Conservation (phyloP, 257 asterid species). For the Penstemon eatonii region DNA sequence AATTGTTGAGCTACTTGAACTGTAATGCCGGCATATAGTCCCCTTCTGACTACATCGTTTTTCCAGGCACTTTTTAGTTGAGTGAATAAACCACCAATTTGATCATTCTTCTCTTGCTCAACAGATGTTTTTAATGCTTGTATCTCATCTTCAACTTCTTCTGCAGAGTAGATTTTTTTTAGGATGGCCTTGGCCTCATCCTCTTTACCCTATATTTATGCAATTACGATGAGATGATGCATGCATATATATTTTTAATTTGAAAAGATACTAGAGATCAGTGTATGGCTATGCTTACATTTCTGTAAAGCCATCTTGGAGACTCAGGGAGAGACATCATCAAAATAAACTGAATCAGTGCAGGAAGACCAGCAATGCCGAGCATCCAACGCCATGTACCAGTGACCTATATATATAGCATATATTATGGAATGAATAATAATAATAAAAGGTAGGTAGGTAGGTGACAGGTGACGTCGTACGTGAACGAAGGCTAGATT, state of each 20-base stretch:
- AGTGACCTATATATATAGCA: constrained; percentile 19
- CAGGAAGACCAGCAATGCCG: constrained; percentile 47
- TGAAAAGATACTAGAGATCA: too few species aligned
- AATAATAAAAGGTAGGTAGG: too few species aligned
- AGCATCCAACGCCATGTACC: constrained; percentile 67
- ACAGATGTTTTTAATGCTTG: constrained; percentile 32
- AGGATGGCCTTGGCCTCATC: constrained; percentile 39
- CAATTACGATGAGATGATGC: neutral
- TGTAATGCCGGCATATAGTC: constrained; percentile 49
- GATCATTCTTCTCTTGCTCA: constrained; percentile 36
- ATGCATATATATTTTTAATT: neutral
- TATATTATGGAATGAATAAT: too few species aligned
- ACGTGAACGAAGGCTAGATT: constrained; percentile 61
- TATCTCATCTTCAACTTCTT: constrained; percentile 43
- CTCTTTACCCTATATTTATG: constrained; percentile 32
- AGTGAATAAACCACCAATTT: constrained; percentile 26
- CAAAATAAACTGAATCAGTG: constrained; percentile 43
- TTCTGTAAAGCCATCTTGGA: constrained; percentile 55
- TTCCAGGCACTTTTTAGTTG: constrained; percentile 44
- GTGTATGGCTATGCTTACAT: constrained; percentile 21
- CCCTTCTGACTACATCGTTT: constrained; percentile 49
- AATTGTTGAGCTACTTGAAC: constrained; percentile 72
- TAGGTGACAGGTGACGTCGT: neutral
- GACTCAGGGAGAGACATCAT: constrained; percentile 56
- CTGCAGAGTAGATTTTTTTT: constrained; percentile 41